A percentile compares a stretch with the other conserved stretches of the same genome.
phyloP scores from a whole-genome alignment of 208 protist species.

The Entamoeba invadens region DNA sequence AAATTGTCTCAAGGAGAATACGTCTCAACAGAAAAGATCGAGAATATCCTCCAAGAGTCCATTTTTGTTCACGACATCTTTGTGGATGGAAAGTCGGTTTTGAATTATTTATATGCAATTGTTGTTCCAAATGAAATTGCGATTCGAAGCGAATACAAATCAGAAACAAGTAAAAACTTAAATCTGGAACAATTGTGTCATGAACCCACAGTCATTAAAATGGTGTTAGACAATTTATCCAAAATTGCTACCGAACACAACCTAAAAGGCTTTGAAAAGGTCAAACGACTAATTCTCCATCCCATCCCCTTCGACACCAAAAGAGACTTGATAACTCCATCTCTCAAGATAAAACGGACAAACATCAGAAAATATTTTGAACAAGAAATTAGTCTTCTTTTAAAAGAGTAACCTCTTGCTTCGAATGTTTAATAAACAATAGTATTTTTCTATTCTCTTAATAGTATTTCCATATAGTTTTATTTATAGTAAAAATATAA shows the following conservation, averaged over 20 bases:
- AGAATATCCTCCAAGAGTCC: not conserved
- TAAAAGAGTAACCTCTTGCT: not conserved
- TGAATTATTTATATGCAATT: not conserved
- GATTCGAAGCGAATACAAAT: not conserved
- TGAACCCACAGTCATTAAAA: not conserved
- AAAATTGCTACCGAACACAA: not conserved
- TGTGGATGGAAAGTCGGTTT: not conserved
- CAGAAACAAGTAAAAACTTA: not conserved
- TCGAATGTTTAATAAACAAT: no score
- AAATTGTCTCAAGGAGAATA: constrained; percentile 19
- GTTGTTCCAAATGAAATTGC: not conserved
- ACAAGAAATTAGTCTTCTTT: not conserved
- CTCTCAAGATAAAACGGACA: constrained; percentile 18
- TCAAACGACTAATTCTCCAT: not conserved
- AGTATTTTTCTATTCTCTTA: no score
- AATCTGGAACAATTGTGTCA: not conserved
- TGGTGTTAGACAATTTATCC: not conserved
- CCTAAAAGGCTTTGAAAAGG: not conserved
- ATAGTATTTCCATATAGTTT: no score
- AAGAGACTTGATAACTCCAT: constrained; percentile 9
- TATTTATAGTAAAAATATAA: no score
- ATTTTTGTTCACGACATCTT: constrained; percentile 1
- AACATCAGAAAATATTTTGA: not conserved
- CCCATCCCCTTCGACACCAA: not conserved
- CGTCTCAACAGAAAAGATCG: constrained; percentile 2